Evolutionary conservation across 371 early-diverging fungal species (phyloP), one percentile per base, ranked within the genome.

Genomic region (Mycotypha africana): DNA sequence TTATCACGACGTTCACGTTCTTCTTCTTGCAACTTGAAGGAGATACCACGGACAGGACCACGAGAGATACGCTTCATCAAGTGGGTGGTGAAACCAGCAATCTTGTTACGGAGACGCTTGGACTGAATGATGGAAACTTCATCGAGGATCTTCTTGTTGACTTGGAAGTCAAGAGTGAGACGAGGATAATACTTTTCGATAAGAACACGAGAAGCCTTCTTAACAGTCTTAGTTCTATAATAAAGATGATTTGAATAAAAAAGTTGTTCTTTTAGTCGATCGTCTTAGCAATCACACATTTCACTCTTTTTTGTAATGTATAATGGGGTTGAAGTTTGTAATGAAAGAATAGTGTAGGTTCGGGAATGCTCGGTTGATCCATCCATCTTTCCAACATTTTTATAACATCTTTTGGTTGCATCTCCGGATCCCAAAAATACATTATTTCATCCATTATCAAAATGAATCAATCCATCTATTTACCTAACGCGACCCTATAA

Each of bases 161-260:
- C 92, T 78, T 99, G 98, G 92, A 99, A 99, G 74, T 99, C 99
- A 56, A 93, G 81, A 58, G 96, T 97, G 56, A 99, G 90, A 63
- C 96, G 89, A 55, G 95, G 93, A 74, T 99, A 99, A 91, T 99
- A 99, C 88, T 98, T 99, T 84, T 99, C 99, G 69, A 99, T 98
- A 68, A 99, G 78, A 69, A 95, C 93, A 74, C 95, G 90, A 61
- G 99, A 93, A 66, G 99, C 99, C 89, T 91, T 98, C 92, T 99
- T 99, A 72, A 99, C 95, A 76, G 97, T 93, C 89, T 96, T 98
- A 61, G 96, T 97, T 72, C 95, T 15, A 42, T 33, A 40, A 28
- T 20, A 39, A 47, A 3, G 4, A n/a, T n/a, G n/a, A n/a, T n/a
- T n/a, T n/a, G n/a, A n/a, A n/a, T n/a, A n/a, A n/a, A n/a, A n/a